Percentiles rank a stretch among this genome's conserved stretches.
phyloP scores from a whole-genome alignment of 441 rosid species.

The Croton laevigatus region DNA sequence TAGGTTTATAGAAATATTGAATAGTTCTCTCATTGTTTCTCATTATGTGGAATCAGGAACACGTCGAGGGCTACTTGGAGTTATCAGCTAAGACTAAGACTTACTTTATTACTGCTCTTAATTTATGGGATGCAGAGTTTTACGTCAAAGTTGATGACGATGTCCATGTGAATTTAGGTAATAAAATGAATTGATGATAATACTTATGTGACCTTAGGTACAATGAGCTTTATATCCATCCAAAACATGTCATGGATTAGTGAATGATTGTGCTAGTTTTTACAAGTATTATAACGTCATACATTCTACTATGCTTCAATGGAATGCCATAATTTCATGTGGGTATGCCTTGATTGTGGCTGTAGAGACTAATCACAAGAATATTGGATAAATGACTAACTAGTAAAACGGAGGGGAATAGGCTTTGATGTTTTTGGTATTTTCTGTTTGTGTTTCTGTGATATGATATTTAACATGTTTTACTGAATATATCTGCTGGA shows the following conservation, averaged over 20 bases:
- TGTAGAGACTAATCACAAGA: neutral
- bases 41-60: slow-evolving; percentile 46
- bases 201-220: slow-evolving; percentile 75
- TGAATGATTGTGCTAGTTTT: neutral
- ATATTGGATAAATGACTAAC: neutral
- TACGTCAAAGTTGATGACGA: slow-evolving; percentile 95
- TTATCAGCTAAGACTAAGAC: slow-evolving; percentile 83
- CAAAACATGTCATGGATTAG: neutral
- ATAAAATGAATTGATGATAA: slow-evolving; percentile 59
- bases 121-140: slow-evolving; percentile 86
- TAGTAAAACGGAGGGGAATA: no score
- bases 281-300: neutral
- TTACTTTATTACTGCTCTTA: slow-evolving; percentile 67
- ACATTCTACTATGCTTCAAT: neutral
- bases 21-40: slow-evolving; percentile 7
- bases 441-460: neutral
- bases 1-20: slow-evolving; percentile 2
- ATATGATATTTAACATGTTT: slow-evolving; percentile 6
- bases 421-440: no score
- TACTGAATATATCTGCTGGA: slow-evolving; percentile 13
- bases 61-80: slow-evolving; percentile 77
- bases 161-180: slow-evolving; percentile 88
- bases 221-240: slow-evolving; percentile 1
- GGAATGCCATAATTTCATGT: neutral
- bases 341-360: neutral